These are phyloP conservation scores for Xylaria sp. DNA, from an alignment of 2,329 filamentous ascomycete species.

Conservation along the genomic window DNA sequence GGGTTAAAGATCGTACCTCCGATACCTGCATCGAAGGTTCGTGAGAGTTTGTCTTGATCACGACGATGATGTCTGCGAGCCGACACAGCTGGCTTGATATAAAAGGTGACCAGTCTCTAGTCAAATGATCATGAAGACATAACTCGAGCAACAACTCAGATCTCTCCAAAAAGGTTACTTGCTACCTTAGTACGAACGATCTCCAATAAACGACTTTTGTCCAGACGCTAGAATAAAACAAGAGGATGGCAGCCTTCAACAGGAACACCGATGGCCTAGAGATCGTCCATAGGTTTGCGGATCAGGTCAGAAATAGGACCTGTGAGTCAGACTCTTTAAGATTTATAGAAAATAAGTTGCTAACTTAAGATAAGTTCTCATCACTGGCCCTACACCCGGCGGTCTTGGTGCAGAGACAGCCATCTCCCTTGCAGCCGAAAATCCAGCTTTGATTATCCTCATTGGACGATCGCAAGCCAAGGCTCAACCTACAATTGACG, in stretches of 20 bases:
- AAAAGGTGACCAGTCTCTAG: slow-evolving; percentile 10
- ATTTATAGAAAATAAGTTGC: neutral
- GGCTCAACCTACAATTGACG: slow-evolving; percentile 46
- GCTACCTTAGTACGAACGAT: neutral
- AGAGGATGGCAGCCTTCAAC: slow-evolving; percentile 38
- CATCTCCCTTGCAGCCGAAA: slow-evolving; percentile 47
- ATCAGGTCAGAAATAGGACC: slow-evolving; percentile 39
- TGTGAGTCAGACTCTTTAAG: slow-evolving; percentile 24
- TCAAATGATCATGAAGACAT: neutral
- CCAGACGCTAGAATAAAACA: slow-evolving; percentile 10
- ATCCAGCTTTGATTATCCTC: slow-evolving; percentile 48
- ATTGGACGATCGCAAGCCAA: slow-evolving; percentile 46
- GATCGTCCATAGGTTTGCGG: slow-evolving; percentile 43
- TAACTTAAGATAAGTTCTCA: slow-evolving; percentile 44
- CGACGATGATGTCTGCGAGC: neutral
- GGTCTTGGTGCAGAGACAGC: slow-evolving; percentile 50
- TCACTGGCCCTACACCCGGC: slow-evolving; percentile 50
- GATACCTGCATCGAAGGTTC: slow-evolving; percentile 10
- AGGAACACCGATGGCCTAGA: slow-evolving; percentile 39
- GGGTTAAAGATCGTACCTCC: slow-evolving; percentile 30
- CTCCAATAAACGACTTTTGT: neutral
- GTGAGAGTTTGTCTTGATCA: neutral
- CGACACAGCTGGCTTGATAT: slow-evolving; percentile 15
- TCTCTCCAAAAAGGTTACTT: neutral
- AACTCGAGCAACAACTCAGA: slow-evolving; percentile 4